Conservation (phyloP, 2,329 filamentous ascomycete species). For the Magnaporthales sp. region DNA sequence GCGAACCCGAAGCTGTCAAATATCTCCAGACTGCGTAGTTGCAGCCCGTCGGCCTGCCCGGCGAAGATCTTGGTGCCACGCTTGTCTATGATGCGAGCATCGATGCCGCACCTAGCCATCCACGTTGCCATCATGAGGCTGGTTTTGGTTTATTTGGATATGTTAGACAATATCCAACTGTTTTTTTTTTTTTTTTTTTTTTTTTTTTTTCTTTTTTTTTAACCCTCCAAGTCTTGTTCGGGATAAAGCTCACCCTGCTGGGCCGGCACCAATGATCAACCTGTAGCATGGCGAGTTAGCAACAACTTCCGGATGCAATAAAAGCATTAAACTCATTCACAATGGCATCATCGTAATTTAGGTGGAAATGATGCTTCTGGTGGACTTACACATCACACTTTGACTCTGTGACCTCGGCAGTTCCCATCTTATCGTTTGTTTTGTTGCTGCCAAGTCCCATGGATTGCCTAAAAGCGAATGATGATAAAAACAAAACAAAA, state of each 20-base stretch:
- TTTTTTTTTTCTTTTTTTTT: neutral
- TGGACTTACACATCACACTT: neutral
- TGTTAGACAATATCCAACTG: no score
- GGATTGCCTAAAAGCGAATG: neutral
- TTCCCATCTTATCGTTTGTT: neutral
- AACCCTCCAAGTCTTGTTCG: neutral
- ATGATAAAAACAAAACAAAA: neutral
- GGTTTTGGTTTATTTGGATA: neutral
- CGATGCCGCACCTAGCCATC: slow-evolving; percentile 30
- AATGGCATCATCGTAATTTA: no score
- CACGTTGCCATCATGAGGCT: slow-evolving; percentile 33
- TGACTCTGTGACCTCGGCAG: neutral
- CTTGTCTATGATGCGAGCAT: slow-evolving; percentile 36
- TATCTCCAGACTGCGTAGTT: slow-evolving; percentile 63
- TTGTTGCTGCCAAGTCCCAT: neutral
- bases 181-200: neutral
- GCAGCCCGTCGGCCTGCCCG: slow-evolving; percentile 37
- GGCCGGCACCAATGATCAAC: slow-evolving; percentile 18
- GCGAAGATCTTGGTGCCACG: slow-evolving; percentile 26
- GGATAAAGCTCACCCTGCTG: slow-evolving; percentile 11
- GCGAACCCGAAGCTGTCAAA: slow-evolving; percentile 63
- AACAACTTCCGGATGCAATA: neutral
- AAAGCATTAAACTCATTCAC: neutral
- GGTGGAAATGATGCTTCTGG: neutral
- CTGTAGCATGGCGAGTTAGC: neutral